Evolutionary conservation across 805 yeast species (phyloP), one percentile per base, ranked within the genome.

Genomic region (Ogataea zsoltii): DNA sequence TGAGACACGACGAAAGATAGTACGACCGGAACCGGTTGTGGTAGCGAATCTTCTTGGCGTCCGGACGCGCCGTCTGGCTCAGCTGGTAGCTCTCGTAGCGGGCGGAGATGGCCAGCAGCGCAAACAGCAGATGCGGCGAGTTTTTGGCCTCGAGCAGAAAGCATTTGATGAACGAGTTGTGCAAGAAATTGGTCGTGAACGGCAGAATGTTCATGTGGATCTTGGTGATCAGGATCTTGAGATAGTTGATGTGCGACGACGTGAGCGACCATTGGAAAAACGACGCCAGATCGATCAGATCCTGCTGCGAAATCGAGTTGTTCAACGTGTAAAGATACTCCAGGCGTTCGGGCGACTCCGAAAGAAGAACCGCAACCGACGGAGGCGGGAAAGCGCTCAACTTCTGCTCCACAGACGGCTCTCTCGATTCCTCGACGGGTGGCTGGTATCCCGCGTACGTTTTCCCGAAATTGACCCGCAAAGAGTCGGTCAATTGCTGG

Each of bases 101-200:
- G 0, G 92, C 91, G 2, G 92, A 87, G 34, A 82, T 83, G 0
- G 92, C 88, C 36, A 86, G 58, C 3, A 85, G 73, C 0, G 91
- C 89, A 42, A 86, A 85, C 33, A 86, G 64, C 11, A 86, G 58
- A 57, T 82, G 85, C 0, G 86, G 74, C 45, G 85, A 85, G 30
- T 72, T 70, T 40, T 62, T 65, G 1, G 70, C 65, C 33, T 62
- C 64, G 17, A 58, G 42, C 10, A 68, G 45, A 37, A 67, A 62
- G 23, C 65, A 57, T 18, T 60, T 60, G 13, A 66, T 63, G 40
- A 66, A 63, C 1, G 68, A 61, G 43, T 64, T 66, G 34, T 62
- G 58, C 9, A 66, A 44, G 41, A 66, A 64, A 33, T 59, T 58
- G 2, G 70, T 61, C 16, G 69, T 57, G 48, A 68, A 67, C n/a